These are phyloP conservation scores for Antitrichia curtipendula DNA, from an alignment of 225 moss, liverwort and hornwort genomes.

Conservation along the genomic window DNA sequence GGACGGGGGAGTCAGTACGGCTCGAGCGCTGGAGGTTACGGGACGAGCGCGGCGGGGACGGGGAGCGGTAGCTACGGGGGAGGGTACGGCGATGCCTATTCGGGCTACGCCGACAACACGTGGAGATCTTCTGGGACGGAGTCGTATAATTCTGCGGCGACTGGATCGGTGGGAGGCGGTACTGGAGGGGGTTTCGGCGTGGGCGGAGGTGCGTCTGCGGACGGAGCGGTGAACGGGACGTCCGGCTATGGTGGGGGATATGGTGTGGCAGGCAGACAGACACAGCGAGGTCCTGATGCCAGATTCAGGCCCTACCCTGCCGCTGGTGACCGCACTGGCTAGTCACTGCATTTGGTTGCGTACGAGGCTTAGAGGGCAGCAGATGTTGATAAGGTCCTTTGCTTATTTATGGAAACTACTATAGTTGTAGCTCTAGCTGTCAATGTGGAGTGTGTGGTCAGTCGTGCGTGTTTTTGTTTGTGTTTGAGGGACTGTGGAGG, in stretches of 20 bases:
- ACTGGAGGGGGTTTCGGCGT: conserved; percentile 62
- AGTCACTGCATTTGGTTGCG: conserved; percentile 52
- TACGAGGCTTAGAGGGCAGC: conserved; percentile 55
- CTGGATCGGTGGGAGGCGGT: conserved; percentile 63
- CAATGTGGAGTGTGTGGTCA: background rate
- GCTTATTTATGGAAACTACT: conserved; percentile 5
- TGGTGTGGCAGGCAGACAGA: conserved; percentile 93
- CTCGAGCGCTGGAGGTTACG: conserved; percentile 43
- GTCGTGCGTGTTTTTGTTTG: background rate
- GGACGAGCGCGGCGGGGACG: conserved; percentile 55
- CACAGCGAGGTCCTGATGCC: conserved; percentile 97
- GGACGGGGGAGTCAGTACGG: conserved; percentile 73
- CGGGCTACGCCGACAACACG: conserved; percentile 81
- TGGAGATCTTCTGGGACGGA: conserved; percentile 84
- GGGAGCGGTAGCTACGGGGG: conserved; percentile 55
- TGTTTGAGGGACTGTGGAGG: background rate
- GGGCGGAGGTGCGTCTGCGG: conserved; percentile 28
- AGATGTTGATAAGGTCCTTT: conserved; percentile 56
- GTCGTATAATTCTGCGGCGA: conserved; percentile 48
- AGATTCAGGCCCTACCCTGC: conserved; percentile 99
- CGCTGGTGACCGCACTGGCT: conserved; percentile 96
- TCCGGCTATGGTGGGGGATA: conserved; percentile 91
- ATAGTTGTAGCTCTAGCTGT: background rate
- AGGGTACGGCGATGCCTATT: conserved; percentile 65
- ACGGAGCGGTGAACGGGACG: conserved; percentile 61